Evolutionary conservation across 2,329 filamentous ascomycete species (phyloP), one percentile per base, ranked within the genome.

Genomic region (Aspergillus viridinutans): DNA sequence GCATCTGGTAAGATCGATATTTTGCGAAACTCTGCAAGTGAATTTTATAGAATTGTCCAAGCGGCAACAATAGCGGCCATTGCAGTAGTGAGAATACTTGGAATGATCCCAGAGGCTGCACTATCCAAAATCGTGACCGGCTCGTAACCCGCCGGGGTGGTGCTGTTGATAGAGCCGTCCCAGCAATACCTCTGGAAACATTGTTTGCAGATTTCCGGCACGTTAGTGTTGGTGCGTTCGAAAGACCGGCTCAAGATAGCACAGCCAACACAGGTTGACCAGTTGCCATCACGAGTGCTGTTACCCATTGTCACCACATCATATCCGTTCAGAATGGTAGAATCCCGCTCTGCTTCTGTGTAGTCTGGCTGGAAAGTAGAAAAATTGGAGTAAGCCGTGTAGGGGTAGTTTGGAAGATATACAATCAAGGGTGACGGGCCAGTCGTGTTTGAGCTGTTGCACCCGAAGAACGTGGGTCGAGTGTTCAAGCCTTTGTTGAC

Each of bases 131-230:
- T 25, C 5, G 60, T 58, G n/a, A 29, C 35, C 3, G 82, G 81
- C 45, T 77, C 72, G 59, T 81, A 84, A 2, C 61, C 61, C 3
- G 67, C 64, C 1, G 70, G 66, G 14, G 62, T 63, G 0, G 74
- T 74, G 49, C 60, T 68, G 48, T 80, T 72, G 1, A 74, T 58
- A 1, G 83, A 88, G 25, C 93, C 93, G 72, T 96, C 84, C 92
- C 93, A 97, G 81, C 93, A 97, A 77, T 96, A 96, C 25, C 78
- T 74, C 20, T 79, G 61, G 72, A 96, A 96, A 77, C 93, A 97
- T 55, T 80, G 64, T 42, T 74, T 78, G 77, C 93, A 97, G 4
- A 82, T 83, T 0, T 81, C 78, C 0, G 92, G 92, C 1, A 91
- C 80, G 0, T 76, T 58, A 0, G 87, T 87, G 25, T 81, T 79